Percentiles rank a stretch among this genome's conserved stretches.
phyloP scores from a whole-genome alignment of 1,284 basidiomycete genomes.

The Nidula niveotomentosa region DNA sequence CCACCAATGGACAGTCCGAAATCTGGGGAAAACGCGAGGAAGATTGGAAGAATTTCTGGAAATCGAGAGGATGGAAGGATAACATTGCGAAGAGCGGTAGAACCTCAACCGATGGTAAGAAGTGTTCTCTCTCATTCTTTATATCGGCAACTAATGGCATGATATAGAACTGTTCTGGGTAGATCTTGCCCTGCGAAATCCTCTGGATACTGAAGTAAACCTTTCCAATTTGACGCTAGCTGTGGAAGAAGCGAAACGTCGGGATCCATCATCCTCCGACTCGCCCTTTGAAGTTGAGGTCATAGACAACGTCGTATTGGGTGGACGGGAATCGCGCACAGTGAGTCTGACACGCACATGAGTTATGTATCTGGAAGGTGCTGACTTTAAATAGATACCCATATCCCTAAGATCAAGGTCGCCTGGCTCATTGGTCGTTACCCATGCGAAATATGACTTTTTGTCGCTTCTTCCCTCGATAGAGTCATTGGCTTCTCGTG shows the following conservation, averaged over 20 bases:
- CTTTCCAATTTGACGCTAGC: slow-evolving; percentile 59
- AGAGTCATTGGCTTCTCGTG: slow-evolving; percentile 64
- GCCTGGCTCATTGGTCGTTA: slow-evolving; percentile 53
- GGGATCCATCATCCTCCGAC: slow-evolving; percentile 24
- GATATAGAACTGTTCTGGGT: slow-evolving; percentile 72
- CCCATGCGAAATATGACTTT: slow-evolving; percentile 62
- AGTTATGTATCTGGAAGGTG: too few species aligned
- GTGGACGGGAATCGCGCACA: slow-evolving; percentile 55
- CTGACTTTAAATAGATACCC: slow-evolving; percentile 48
- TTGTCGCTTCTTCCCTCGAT: slow-evolving; percentile 60
- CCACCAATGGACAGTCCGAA: slow-evolving; percentile 35
- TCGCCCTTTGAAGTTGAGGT: slow-evolving; percentile 55
- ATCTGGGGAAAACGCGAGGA: slow-evolving; percentile 66
- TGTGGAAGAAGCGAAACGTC: slow-evolving; percentile 37
- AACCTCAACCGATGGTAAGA: slow-evolving; percentile 63
- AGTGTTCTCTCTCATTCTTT: slow-evolving; percentile 1
- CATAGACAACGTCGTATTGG: slow-evolving; percentile 56
- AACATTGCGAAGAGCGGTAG: slow-evolving; percentile 51
- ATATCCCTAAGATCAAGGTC: slow-evolving; percentile 53
- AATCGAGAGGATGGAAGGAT: slow-evolving; percentile 47
- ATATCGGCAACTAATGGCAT: neutral
- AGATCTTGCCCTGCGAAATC: slow-evolving; percentile 67
- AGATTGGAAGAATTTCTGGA: slow-evolving; percentile 64
- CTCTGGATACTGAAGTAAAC: slow-evolving; percentile 67
- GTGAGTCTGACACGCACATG: slow-evolving; percentile 33